phyloP scores from a whole-genome alignment of 148 eudicot genomes.

The Drosera capensis region DNA sequence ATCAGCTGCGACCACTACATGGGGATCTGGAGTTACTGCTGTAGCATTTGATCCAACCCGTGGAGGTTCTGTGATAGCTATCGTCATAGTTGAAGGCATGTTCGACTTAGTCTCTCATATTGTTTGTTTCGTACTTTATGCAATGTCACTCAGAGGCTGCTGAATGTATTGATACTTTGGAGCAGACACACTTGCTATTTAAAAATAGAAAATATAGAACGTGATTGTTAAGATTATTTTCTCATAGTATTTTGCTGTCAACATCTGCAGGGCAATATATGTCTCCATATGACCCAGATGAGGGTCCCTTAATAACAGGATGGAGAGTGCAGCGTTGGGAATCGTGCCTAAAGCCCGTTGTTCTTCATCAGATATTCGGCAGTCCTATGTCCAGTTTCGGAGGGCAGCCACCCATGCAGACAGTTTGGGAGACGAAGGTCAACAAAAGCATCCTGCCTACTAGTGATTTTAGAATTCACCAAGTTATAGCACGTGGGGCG shows the following conservation, averaged over 20 bases:
- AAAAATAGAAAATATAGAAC: background rate
- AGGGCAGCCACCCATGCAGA: conserved; percentile 92
- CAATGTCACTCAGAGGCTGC: no score
- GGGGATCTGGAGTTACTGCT: conserved; percentile 99
- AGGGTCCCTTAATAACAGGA: conserved; percentile 95
- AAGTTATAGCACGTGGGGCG: conserved; percentile 17
- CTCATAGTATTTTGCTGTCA: conserved; percentile 1
- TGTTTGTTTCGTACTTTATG: background rate
- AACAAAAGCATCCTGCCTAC: conserved; percentile 76
- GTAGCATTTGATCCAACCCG: conserved; percentile 98
- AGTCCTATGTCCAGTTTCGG: conserved; percentile 84
- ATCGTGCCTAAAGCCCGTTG: conserved; percentile 89
- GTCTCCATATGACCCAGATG: conserved; percentile 99
- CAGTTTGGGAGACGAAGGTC: conserved; percentile 95
- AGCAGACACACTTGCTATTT: no score
- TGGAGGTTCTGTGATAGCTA: conserved; percentile 94
- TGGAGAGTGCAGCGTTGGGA: conserved; percentile 99
- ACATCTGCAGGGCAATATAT: conserved; percentile 73
- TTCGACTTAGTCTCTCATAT: background rate
- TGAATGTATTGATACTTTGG: no score
- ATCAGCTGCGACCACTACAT: conserved; percentile 89
- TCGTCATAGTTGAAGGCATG: conserved; percentile 94
- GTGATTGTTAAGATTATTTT: background rate
- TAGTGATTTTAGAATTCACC: conserved; percentile 44
- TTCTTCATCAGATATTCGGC: conserved; percentile 95